Conservation (phyloP, 2,329 filamentous ascomycete species). For the Penicillium sp. region DNA sequence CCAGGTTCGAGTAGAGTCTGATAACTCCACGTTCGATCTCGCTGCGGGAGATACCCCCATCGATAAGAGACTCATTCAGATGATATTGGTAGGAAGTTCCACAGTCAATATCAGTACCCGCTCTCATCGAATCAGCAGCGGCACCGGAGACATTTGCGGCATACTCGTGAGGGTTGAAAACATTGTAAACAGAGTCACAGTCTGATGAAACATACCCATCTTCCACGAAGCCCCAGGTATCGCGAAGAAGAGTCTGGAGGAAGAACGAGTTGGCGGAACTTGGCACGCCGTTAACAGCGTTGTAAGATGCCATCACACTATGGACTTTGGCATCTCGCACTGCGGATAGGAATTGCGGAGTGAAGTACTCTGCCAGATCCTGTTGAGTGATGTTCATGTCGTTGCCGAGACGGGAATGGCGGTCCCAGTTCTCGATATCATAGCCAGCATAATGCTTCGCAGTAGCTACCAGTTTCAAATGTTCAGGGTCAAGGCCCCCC, state of each 20-base stretch:
- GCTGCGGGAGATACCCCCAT: slow-evolving; percentile 50
- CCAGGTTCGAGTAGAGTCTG: slow-evolving; percentile 55
- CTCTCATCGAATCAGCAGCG: slow-evolving; percentile 53
- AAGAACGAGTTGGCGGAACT: slow-evolving; percentile 67
- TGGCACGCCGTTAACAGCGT: slow-evolving; percentile 68
- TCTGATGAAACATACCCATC: slow-evolving; percentile 67
- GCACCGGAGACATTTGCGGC: slow-evolving; percentile 49
- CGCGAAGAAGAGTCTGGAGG: slow-evolving; percentile 64
- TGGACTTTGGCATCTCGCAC: slow-evolving; percentile 60
- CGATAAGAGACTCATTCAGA: slow-evolving; percentile 48
- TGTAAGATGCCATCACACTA: slow-evolving; percentile 67
- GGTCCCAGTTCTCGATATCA: slow-evolving; percentile 57
- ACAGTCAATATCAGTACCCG: slow-evolving; percentile 60
- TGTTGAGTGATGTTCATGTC: slow-evolving; percentile 61
- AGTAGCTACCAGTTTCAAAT: slow-evolving; percentile 53
- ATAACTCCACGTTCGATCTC: slow-evolving; percentile 53
- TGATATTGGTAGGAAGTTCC: slow-evolving; percentile 54
- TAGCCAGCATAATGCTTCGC: slow-evolving; percentile 66
- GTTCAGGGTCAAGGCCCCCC: slow-evolving; percentile 45
- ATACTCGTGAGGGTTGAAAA: slow-evolving; percentile 60
- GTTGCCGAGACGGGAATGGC: slow-evolving; percentile 54
- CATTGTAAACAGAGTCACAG: slow-evolving; percentile 66
- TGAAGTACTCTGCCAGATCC: slow-evolving; percentile 70
- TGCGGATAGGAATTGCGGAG: slow-evolving; percentile 68
- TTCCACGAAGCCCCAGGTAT: slow-evolving; percentile 67